phyloP scores from a whole-genome alignment of 1,284 basidiomycete genomes.

The Pholiota adiposa region DNA sequence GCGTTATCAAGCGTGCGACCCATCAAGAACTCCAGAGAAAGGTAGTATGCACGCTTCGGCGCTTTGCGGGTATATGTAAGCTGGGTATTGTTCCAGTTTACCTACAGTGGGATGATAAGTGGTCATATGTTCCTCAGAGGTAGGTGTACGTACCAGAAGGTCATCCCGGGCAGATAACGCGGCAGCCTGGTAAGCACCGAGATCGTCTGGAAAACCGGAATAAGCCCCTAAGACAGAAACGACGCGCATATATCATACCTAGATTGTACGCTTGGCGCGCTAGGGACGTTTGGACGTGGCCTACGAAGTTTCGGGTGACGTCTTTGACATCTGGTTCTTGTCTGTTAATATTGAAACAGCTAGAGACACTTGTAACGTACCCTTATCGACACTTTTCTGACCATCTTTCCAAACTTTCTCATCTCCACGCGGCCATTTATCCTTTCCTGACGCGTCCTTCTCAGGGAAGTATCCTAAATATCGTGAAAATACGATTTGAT shows the following conservation, averaged over 20 bases:
- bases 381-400: slow-evolving; percentile 58
- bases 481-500: neutral
- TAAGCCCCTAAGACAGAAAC: neutral
- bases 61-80: slow-evolving; percentile 68
- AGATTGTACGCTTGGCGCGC: slow-evolving; percentile 89
- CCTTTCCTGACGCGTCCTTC: slow-evolving; percentile 72
- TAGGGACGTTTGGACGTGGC: slow-evolving; percentile 86
- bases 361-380: slow-evolving; percentile 38
- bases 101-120: slow-evolving; percentile 37
- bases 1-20: slow-evolving; percentile 89
- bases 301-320: slow-evolving; percentile 83
- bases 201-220: slow-evolving; percentile 52
- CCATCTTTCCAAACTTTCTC: slow-evolving; percentile 80
- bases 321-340: slow-evolving; percentile 52
- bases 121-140: neutral
- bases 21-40: slow-evolving; percentile 90
- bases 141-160: slow-evolving; percentile 60
- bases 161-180: slow-evolving; percentile 86
- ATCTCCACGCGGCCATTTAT: slow-evolving; percentile 86
- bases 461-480: slow-evolving; percentile 72
- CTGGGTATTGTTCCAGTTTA: slow-evolving; percentile 84
- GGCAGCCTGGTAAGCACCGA: slow-evolving; percentile 81
- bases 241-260: slow-evolving; percentile 32
- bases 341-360: slow-evolving; percentile 7
- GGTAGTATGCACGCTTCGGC: slow-evolving; percentile 89